A percentile compares a stretch with the other conserved stretches of the same genome.
These are phyloP conservation scores for Colletotrichum acutatum DNA, from an alignment of 2,329 filamentous ascomycete genomes.

Conservation along the genomic window DNA sequence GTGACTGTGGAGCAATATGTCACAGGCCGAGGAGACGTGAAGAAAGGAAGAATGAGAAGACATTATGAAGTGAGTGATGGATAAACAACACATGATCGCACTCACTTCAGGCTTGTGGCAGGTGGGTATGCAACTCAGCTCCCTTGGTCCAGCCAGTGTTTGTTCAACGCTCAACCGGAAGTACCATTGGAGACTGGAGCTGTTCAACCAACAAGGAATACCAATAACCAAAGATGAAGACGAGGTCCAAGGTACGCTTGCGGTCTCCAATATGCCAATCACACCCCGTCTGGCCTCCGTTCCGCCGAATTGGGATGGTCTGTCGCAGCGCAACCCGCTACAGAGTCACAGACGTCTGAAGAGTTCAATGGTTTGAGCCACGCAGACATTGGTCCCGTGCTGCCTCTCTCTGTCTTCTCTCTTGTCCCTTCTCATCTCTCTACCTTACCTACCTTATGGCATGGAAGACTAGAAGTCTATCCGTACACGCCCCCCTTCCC, in stretches of 20 bases:
- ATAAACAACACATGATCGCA: background rate
- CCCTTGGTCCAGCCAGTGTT: conserved; percentile 18
- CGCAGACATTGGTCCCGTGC: conserved; percentile 9
- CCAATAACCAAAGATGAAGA: background rate
- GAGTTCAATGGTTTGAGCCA: conserved; percentile 30
- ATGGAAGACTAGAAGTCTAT: conserved; percentile 4
- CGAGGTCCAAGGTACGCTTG: conserved; percentile 11
- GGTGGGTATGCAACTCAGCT: conserved; percentile 10
- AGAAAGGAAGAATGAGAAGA: background rate
- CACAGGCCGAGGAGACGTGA: conserved; percentile 26
- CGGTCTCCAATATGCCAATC: background rate
- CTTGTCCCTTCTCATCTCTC: background rate
- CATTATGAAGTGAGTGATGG: background rate
- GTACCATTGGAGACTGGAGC: background rate
- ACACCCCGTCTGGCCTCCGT: conserved; percentile 22
- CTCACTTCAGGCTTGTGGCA: conserved; percentile 11
- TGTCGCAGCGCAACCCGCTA: conserved; percentile 25
- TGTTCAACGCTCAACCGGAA: background rate
- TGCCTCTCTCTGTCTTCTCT: background rate
- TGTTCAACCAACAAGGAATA: background rate
- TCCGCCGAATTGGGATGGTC: conserved; percentile 36
- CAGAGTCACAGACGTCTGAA: conserved; percentile 34
- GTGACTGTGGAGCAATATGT: background rate
- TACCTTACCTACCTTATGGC: too few relatives aligned
- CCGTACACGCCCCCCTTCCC: conserved; percentile 18